Evolutionary conservation across 257 asterid species (phyloP).

Genomic region (Thymus mandschuricus): DNA sequence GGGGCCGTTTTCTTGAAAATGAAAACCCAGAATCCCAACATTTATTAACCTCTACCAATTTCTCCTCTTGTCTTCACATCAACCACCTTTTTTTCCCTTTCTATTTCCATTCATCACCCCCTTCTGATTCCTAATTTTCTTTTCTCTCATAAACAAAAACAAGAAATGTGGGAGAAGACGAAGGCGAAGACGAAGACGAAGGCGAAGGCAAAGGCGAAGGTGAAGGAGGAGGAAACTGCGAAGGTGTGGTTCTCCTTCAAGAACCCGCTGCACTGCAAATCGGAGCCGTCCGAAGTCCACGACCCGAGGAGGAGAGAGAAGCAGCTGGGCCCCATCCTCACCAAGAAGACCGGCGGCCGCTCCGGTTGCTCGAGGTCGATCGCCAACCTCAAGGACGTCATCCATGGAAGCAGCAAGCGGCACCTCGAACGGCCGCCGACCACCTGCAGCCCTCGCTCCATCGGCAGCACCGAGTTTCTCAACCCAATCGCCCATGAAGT

Average conservation of each 20-base stretch:
- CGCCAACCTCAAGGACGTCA: conserved; percentile 67
- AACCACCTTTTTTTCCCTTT: conserved; percentile 25
- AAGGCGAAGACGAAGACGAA: not conserved
- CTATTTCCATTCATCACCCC: not conserved
- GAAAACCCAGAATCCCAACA: conserved; percentile 14
- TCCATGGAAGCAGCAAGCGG: conserved; percentile 72
- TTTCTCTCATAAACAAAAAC: too few relatives aligned
- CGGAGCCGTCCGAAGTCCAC: conserved; percentile 65
- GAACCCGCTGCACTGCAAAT: conserved; percentile 65
- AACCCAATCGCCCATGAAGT: conserved; percentile 65
- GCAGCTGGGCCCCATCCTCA: conserved; percentile 41
- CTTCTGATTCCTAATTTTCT: not conserved
- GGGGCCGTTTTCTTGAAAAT: conserved; percentile 31
- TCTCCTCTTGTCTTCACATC: conserved; percentile 24
- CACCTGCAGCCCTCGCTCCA: conserved; percentile 77
- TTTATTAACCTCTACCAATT: not conserved
- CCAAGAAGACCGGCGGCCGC: conserved; percentile 51
- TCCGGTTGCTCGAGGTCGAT: conserved; percentile 84
- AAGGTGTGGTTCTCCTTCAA: conserved; percentile 64
- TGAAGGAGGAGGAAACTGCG: conserved; percentile 39
- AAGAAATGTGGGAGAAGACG: conserved; percentile 49
- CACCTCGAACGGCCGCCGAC: conserved; percentile 62
- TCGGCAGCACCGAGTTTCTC: conserved; percentile 67
- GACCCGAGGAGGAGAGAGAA: conserved; percentile 49
- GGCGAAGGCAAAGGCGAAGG: conserved; percentile 20